Evolutionary conservation across 768 basidiomycete species (phyloP).

Genomic region (Chalciporus piperatus): DNA sequence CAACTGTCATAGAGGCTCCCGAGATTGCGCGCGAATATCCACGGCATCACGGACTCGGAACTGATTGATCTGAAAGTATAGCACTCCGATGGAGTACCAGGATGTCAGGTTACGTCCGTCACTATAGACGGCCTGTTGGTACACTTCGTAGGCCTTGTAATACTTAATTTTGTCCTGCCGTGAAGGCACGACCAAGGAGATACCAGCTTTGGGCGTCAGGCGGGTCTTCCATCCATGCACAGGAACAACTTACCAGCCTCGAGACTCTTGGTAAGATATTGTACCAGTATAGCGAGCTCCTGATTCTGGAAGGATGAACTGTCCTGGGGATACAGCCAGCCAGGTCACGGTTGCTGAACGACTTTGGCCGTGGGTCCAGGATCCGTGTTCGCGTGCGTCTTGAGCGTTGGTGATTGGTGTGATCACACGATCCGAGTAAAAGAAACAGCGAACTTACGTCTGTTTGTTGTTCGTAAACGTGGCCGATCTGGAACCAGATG

Average conservation of each 20-base stretch:
- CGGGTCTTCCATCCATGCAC: slow-evolving; percentile 61
- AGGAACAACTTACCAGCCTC: slow-evolving; percentile 71
- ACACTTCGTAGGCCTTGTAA: slow-evolving; percentile 99
- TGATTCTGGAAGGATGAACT: slow-evolving; percentile 94
- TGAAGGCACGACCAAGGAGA: slow-evolving; percentile 95
- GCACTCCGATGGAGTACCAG: slow-evolving; percentile 98
- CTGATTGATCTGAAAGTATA: slow-evolving; percentile 99
- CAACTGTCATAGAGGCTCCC: slow-evolving; percentile 97
- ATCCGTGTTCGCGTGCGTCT: slow-evolving; percentile 87
- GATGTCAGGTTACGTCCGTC: slow-evolving; percentile 99
- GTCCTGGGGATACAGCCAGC: slow-evolving; percentile 96
- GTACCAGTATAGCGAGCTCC: slow-evolving; percentile 44
- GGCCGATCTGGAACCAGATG: too few relatives aligned
- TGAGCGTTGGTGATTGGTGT: too few relatives aligned
- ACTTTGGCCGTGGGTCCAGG: slow-evolving; percentile 96
- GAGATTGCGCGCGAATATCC: slow-evolving; percentile 97
- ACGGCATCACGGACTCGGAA: slow-evolving; percentile 98
- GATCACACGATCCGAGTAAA: too few relatives aligned
- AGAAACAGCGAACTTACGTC: too few relatives aligned
- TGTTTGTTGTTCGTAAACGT: too few relatives aligned
- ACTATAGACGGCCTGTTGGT: slow-evolving; percentile 98
- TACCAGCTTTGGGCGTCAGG: slow-evolving; percentile 99
- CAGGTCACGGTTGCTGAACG: slow-evolving; percentile 93
- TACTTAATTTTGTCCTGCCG: slow-evolving; percentile 98
- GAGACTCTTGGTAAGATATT: slow-evolving; percentile 76